phyloP scores from a whole-genome alignment of 176 grass and related monocot species.

The Aegilops bicornis region DNA sequence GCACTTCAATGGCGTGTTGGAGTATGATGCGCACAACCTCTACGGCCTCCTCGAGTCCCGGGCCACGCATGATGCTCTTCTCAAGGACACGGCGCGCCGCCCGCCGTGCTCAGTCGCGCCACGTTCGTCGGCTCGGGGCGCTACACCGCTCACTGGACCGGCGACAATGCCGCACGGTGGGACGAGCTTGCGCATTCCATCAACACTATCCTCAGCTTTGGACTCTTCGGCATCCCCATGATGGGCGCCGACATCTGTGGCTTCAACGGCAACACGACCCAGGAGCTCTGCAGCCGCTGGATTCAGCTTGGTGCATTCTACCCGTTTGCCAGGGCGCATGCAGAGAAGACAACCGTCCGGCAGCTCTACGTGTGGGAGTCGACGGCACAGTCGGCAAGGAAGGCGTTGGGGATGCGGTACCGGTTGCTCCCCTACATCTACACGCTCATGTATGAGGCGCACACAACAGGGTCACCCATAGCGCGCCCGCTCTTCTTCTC shows the following conservation, averaged over 20 bases:
- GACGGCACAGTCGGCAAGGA: slow-evolving; percentile 56
- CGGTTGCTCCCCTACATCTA: slow-evolving; percentile 64
- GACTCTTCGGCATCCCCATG: slow-evolving; percentile 90
- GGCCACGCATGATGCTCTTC: slow-evolving; percentile 58
- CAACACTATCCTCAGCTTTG: slow-evolving; percentile 66
- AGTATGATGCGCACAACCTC: slow-evolving; percentile 89
- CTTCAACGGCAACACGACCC: slow-evolving; percentile 57
- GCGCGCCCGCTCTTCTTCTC: slow-evolving; percentile 91
- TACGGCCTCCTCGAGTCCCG: slow-evolving; percentile 62
- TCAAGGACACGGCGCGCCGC: slow-evolving; percentile 52
- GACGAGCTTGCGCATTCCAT: slow-evolving; percentile 67
- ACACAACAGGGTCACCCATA: slow-evolving; percentile 63
- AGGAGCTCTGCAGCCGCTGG: slow-evolving; percentile 88
- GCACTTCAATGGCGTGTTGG: slow-evolving; percentile 59
- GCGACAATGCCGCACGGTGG: slow-evolving; percentile 65
- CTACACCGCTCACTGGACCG: slow-evolving; percentile 81
- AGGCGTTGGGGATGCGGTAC: slow-evolving; percentile 69
- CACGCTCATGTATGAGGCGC: slow-evolving; percentile 85
- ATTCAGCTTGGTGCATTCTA: slow-evolving; percentile 97
- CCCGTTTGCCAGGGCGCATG: slow-evolving; percentile 82
- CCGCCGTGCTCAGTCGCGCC: slow-evolving; percentile 68
- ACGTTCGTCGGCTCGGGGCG: slow-evolving; percentile 80
- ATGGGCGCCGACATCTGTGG: slow-evolving; percentile 91
- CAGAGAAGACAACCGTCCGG: slow-evolving; percentile 36
- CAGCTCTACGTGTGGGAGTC: slow-evolving; percentile 83